Conservation (phyloP, 1,139 yeast species). For the Maudiozyma humilis region DNA sequence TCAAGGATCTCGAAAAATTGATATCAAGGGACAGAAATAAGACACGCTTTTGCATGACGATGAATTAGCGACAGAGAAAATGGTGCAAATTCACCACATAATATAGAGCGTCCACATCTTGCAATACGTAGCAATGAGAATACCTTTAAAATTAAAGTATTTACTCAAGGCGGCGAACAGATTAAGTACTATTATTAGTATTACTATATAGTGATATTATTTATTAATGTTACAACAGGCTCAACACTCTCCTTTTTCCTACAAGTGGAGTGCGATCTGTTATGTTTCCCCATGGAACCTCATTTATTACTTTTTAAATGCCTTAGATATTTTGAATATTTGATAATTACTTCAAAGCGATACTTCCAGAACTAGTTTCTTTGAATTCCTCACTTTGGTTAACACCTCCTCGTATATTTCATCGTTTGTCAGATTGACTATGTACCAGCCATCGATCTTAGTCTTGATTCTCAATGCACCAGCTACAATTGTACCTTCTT, state of each 20-base stretch:
- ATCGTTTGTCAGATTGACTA: conserved; percentile 15
- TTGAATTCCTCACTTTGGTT: conserved; percentile 7
- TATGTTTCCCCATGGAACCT: not conserved
- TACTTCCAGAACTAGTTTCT: conserved; percentile 13
- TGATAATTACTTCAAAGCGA: not conserved
- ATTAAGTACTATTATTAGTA: not conserved
- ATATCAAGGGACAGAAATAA: conserved; percentile 81
- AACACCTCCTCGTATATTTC: conserved; percentile 13
- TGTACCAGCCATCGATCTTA: conserved; percentile 19
- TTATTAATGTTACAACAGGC: conserved; percentile 1
- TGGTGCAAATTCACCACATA: no score
- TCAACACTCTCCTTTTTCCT: not conserved
- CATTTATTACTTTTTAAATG: not conserved
- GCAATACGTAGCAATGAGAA: no score
- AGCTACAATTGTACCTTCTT: not conserved
- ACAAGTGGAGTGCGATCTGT: not conserved
- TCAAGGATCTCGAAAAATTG: conserved; percentile 53
- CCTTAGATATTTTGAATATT: not conserved
- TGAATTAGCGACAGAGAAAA: no score
- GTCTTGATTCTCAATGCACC: conserved; percentile 9
- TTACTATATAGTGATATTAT: not conserved
- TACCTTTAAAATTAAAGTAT: no score
- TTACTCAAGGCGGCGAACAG: no score
- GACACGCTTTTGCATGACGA: no score
- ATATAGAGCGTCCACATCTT: no score